A percentile compares a stretch with the other conserved stretches of the same genome.
Conservation (phyloP, 306 rosid species). For the Sicyos edulis region DNA sequence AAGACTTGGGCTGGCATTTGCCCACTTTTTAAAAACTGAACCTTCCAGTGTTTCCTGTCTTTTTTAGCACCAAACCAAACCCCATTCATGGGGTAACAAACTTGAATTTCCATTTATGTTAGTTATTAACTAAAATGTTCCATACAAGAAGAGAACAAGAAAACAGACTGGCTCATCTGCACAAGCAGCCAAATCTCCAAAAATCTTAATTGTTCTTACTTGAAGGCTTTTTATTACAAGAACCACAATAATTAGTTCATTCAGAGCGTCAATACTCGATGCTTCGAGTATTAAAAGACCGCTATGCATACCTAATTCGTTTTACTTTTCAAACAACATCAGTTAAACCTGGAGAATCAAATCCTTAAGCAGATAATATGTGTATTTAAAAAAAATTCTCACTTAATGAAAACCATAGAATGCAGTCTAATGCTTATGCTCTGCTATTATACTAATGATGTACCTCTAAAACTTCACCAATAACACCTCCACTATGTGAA, state of each 20-base stretch:
- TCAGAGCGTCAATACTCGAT: background rate
- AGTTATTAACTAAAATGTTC: background rate
- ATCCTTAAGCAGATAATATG: background rate
- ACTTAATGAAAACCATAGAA: background rate
- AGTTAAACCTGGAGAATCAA: background rate
- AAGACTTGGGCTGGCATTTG: background rate
- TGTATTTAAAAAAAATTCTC: background rate
- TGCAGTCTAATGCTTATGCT: background rate
- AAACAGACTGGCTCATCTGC: background rate
- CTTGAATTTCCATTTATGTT: background rate
- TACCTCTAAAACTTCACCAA: slow-evolving; percentile 84
- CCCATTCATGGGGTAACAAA: background rate
- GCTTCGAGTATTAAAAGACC: background rate
- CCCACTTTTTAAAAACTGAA: background rate
- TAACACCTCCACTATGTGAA: slow-evolving; percentile 70
- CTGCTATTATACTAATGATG: background rate
- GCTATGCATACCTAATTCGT: background rate
- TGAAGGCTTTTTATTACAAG: background rate
- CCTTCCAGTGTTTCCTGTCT: background rate
- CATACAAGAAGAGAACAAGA: background rate
- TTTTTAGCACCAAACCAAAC: background rate
- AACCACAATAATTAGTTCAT: background rate
- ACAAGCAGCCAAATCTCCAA: background rate
- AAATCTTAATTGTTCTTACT: background rate
- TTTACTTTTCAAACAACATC: background rate